Conservation (phyloP, 768 basidiomycete species). For the Rhodosporidiobolus sp. region DNA sequence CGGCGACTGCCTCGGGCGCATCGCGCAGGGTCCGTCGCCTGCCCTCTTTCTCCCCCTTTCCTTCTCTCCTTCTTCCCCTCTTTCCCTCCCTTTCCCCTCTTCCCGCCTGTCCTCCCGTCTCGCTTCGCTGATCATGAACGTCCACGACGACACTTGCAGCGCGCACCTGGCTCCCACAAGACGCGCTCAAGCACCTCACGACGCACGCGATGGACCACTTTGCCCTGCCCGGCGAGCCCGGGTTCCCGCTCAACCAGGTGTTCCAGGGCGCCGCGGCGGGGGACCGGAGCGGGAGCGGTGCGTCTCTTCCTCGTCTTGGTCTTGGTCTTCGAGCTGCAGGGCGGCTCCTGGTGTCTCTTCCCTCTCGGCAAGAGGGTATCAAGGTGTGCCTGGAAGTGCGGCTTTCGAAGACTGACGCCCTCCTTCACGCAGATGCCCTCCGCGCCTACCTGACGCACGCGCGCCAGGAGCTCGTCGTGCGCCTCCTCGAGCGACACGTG, state of each 20-base stretch:
- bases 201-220: constrained; percentile 92
- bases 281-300: constrained; percentile 76
- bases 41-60: not conserved
- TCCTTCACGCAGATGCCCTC: constrained; percentile 64
- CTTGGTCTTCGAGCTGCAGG: not conserved
- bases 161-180: constrained; percentile 59
- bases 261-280: constrained; percentile 66
- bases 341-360: not conserved
- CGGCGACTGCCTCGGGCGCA: constrained; percentile 91
- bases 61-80: not conserved
- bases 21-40: constrained; percentile 56
- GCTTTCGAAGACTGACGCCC: no score
- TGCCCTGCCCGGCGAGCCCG: constrained; percentile 90
- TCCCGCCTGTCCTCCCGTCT: not conserved
- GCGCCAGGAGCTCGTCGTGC: constrained; percentile 82
- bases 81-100: not conserved
- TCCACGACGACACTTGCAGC: constrained; percentile 40
- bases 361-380: no score
- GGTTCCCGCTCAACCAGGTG: constrained; percentile 86
- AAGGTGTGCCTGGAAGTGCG: no score
- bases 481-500: constrained; percentile 71
- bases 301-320: constrained; percentile 40
- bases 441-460: constrained; percentile 88
- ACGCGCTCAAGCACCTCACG: constrained; percentile 81
- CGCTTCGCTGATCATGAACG: not conserved